Percentiles rank a stretch among this genome's conserved stretches.
These are phyloP conservation scores for Bryoerythrophyllum caledonicum DNA, from an alignment of 225 moss, liverwort and hornwort genomes.

Conservation along the genomic window DNA sequence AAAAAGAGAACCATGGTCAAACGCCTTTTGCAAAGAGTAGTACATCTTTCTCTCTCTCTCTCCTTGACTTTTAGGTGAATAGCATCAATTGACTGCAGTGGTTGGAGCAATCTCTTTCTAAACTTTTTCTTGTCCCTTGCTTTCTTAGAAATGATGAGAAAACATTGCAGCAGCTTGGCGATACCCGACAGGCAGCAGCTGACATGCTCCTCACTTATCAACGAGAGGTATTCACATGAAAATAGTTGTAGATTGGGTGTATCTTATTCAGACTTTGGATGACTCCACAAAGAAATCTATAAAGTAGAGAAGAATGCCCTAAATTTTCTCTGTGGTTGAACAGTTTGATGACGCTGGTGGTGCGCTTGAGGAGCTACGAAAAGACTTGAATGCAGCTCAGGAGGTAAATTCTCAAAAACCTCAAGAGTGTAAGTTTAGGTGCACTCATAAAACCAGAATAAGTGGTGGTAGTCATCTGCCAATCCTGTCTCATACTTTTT, in stretches of 20 bases:
- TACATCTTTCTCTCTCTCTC: constrained; percentile 20
- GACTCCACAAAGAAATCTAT: too few species aligned
- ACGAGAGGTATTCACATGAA: constrained; percentile 56
- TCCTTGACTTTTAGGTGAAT: constrained; percentile 10
- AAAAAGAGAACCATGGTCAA: constrained; percentile 26
- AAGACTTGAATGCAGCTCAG: constrained; percentile 89
- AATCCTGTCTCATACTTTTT: too few species aligned
- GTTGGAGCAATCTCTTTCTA: neutral
- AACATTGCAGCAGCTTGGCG: constrained; percentile 29
- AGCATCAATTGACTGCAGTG: constrained; percentile 8
- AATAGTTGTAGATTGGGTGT: neutral
- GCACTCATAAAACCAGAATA: neutral
- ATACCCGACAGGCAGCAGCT: constrained; percentile 72
- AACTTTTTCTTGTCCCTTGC: constrained; percentile 6
- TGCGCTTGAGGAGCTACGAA: constrained; percentile 89
- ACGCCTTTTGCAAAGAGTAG: constrained; percentile 30
- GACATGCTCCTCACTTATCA: constrained; percentile 94
- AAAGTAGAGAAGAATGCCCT: constrained; percentile 2
- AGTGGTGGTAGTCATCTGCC: too few species aligned
- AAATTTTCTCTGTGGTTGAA: constrained; percentile 24
- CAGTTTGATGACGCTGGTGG: constrained; percentile 95
- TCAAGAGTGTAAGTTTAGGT: constrained; percentile 6
- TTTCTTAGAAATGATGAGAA: constrained; percentile 31
- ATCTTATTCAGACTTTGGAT: too few species aligned
- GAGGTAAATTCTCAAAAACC: constrained; percentile 46